phyloP scores from a whole-genome alignment of 2,329 filamentous ascomycete genomes.

The Monilinia vaccinii-corymbosi region DNA sequence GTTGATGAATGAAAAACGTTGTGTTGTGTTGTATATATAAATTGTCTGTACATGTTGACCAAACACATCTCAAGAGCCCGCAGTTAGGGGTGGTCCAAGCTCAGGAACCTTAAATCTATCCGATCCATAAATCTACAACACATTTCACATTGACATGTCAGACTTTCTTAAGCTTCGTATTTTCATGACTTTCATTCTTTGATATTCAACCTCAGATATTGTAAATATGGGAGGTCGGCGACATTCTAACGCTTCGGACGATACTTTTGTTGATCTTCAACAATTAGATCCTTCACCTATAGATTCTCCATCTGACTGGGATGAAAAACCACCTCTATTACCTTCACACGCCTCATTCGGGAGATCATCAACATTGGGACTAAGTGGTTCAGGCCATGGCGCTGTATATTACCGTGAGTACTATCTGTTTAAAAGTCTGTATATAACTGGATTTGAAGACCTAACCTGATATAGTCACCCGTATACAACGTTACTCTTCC shows the following conservation, averaged over 20 bases:
- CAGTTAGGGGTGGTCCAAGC: slow-evolving; percentile 22
- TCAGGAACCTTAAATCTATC: slow-evolving; percentile 14
- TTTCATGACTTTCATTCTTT: not conserved
- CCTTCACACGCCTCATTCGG: slow-evolving; percentile 33
- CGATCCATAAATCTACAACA: slow-evolving; percentile 15
- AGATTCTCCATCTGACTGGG: slow-evolving; percentile 42
- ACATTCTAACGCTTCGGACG: slow-evolving; percentile 38
- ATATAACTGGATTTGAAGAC: not conserved
- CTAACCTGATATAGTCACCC: slow-evolving; percentile 44
- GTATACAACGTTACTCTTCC: slow-evolving; percentile 80
- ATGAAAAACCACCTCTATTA: slow-evolving; percentile 33
- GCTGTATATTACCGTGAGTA: slow-evolving; percentile 66
- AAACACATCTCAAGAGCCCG: not conserved
- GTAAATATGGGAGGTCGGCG: slow-evolving; percentile 11
- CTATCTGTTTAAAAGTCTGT: not conserved
- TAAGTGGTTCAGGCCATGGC: slow-evolving; percentile 55
- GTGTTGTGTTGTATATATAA: not conserved
- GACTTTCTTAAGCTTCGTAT: not conserved
- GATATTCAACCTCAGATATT: not conserved
- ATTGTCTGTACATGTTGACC: not conserved
- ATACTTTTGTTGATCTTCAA: slow-evolving; percentile 56
- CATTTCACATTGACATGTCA: slow-evolving; percentile 4
- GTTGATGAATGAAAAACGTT: not conserved
- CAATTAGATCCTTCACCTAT: slow-evolving; percentile 80
- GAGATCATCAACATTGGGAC: slow-evolving; percentile 37